These are phyloP conservation scores for Fusarium sp. DNA, from an alignment of 2,329 filamentous ascomycete genomes.

Conservation along the genomic window DNA sequence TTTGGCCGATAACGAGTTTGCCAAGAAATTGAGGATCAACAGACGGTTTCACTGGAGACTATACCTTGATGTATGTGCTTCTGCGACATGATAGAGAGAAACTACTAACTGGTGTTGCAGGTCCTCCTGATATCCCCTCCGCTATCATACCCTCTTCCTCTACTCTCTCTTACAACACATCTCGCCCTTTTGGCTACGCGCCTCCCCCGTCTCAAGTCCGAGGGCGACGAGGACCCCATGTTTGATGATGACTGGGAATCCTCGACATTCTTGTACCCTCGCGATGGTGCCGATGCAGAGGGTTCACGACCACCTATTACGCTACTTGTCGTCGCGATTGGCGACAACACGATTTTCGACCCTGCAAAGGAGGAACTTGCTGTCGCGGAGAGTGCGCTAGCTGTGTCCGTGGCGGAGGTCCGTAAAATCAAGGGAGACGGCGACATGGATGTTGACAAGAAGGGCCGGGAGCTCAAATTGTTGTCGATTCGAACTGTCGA, in stretches of 20 bases:
- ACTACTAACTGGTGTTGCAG: constrained; percentile 59
- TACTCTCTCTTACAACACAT: constrained; percentile 93
- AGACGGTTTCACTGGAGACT: constrained; percentile 94
- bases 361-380: constrained; percentile 91
- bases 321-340: constrained; percentile 87
- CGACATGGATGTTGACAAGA: constrained; percentile 58
- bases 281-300: constrained; percentile 51
- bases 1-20: constrained; percentile 76
- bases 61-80: constrained; percentile 83
- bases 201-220: constrained; percentile 85
- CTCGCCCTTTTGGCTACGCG: constrained; percentile 90
- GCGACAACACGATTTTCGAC: constrained; percentile 92
- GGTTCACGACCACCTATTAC: constrained; percentile 81
- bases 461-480: constrained; percentile 64
- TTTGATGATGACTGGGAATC: constrained; percentile 99
- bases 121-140: constrained; percentile 93
- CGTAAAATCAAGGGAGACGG: constrained; percentile 42
- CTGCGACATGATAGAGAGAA: not conserved
- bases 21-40: constrained; percentile 86
- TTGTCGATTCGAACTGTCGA: constrained; percentile 80
- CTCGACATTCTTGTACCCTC: constrained; percentile 80
- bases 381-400: constrained; percentile 89
- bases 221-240: constrained; percentile 93
- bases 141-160: constrained; percentile 89
- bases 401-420: constrained; percentile 78